Base-by-base conservation (phyloP, 1,139 yeast species). In the Yamadazyma triangularis region DNA sequence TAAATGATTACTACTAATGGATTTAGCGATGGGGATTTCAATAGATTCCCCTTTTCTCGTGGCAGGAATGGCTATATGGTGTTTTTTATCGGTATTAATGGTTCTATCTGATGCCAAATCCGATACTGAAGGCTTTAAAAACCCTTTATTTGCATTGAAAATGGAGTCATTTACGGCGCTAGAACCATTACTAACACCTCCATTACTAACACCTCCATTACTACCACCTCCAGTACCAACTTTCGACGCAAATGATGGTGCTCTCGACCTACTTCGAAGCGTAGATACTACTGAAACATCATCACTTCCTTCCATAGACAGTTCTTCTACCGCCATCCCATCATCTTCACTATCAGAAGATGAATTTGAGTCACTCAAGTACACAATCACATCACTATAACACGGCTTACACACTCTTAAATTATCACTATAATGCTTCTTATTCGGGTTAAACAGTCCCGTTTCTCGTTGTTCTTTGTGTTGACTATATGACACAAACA, bases 401-500 rank as follows among this genome's bases (percentile, higher is more conserved):
- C 97, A 88, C 3, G 84, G 79, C 36, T 73, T 70, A 50, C 97
- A 88, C 2, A 86, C 88, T 32, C 96, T 61, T 62, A 88, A 70
- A 41, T 74, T 77, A 21, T 89, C 94, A 23, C 68, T 67, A 44
- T 77, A 76, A 23, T 51, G 39, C 32, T 50, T 55, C 24, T 52
- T 45, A 7, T 36, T 39, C 1, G 46, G 35, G n/a, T 31, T 41
- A 4, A 33, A 27, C 50, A 39, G 32, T 2, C 46, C 48, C 12
- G 44, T 41, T 15, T 40, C 45, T 26, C 71, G 37, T 37, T 66
- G 69, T 31, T 63, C 70, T 36, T 63, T 65, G 39, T 87, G 86
- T 47, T 77, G 78, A 25, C 75, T 77, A 25, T 94, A 95, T 2
- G 87, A 73, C 9, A 88, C 77, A 42, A 87, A 72, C 3, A 76